A percentile compares a stretch with the other conserved stretches of the same genome.
Conservation (phyloP, 305 asterid genomes). For the Rubia tinctorum region DNA sequence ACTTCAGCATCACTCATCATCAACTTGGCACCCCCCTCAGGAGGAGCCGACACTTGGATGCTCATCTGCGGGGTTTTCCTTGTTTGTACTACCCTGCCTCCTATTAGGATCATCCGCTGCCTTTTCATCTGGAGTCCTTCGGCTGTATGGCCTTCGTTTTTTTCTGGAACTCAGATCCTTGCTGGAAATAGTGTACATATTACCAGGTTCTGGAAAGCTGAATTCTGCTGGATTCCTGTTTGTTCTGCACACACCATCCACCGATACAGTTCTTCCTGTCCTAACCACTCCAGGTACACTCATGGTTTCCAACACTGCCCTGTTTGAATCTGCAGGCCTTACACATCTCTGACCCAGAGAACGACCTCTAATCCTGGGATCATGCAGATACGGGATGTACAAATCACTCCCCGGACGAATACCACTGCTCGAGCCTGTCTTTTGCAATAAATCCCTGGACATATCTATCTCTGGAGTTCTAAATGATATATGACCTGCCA, state of each 20-base stretch:
- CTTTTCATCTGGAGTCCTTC: slow-evolving; percentile 14
- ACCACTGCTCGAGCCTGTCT: slow-evolving; percentile 9
- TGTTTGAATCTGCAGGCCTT: slow-evolving; percentile 12
- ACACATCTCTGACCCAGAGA: background rate
- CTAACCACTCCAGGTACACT: slow-evolving; percentile 7
- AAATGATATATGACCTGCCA: slow-evolving; percentile 27
- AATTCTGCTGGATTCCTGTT: slow-evolving; percentile 83
- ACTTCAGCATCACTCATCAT: background rate
- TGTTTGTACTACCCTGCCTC: slow-evolving; percentile 34
- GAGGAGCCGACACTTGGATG: slow-evolving; percentile 4
- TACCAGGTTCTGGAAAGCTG: slow-evolving; percentile 51
- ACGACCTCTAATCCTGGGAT: background rate
- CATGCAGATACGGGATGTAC: slow-evolving; percentile 14
- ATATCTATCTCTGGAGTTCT: slow-evolving; percentile 22
- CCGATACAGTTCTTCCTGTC: slow-evolving; percentile 16
- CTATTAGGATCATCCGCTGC: slow-evolving; percentile 27
- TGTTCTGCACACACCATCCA: slow-evolving; percentile 36
- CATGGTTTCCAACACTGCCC: slow-evolving; percentile 25
- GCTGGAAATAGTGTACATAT: slow-evolving; percentile 47
- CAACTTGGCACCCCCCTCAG: background rate
- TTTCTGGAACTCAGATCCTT: slow-evolving; percentile 44
- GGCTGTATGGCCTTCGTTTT: slow-evolving; percentile 23
- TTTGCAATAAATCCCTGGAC: slow-evolving; percentile 9
- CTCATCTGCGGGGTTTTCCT: slow-evolving; percentile 27
- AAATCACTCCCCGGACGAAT: background rate